Evolutionary conservation across 2,329 filamentous ascomycete species (phyloP).

Genomic region (Cryphonectria japonica): DNA sequence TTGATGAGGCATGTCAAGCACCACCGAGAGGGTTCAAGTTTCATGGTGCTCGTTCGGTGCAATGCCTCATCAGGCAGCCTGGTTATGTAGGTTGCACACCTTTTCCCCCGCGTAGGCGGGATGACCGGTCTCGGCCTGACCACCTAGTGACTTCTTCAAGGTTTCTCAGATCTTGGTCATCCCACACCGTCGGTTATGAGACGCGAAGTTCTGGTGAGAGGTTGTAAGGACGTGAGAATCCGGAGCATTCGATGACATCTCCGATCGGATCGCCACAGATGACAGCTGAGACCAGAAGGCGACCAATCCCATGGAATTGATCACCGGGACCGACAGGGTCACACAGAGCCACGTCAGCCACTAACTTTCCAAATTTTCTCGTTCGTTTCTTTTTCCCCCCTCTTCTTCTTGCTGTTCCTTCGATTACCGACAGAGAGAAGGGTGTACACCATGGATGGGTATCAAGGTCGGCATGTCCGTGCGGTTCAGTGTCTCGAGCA

Average conservation of each 20-base stretch:
- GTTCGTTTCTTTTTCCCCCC: too few relatives aligned
- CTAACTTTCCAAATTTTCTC: background rate
- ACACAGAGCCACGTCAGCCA: conserved; percentile 22
- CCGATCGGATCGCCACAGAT: conserved; percentile 16
- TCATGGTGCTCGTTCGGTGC: background rate
- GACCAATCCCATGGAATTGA: conserved; percentile 8
- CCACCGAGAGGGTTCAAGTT: background rate
- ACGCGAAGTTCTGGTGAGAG: background rate
- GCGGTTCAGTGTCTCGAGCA: background rate
- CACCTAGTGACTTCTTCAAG: background rate
- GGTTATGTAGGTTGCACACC: background rate
- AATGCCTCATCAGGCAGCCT: background rate
- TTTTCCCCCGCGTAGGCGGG: background rate
- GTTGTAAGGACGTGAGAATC: background rate
- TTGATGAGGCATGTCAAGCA: background rate
- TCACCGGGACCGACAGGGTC: background rate
- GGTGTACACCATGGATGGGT: conserved; percentile 1
- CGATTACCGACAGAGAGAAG: background rate
- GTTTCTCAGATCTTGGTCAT: background rate
- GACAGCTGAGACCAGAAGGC: conserved; percentile 15
- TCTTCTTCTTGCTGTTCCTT: too few relatives aligned
- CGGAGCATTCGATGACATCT: background rate
- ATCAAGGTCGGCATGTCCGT: conserved; percentile 1
- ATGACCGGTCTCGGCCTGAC: background rate
- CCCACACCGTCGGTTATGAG: background rate